Evolutionary conservation across 208 protist species (phyloP).

Genomic region (Acanthamoeba triangularis): DNA sequence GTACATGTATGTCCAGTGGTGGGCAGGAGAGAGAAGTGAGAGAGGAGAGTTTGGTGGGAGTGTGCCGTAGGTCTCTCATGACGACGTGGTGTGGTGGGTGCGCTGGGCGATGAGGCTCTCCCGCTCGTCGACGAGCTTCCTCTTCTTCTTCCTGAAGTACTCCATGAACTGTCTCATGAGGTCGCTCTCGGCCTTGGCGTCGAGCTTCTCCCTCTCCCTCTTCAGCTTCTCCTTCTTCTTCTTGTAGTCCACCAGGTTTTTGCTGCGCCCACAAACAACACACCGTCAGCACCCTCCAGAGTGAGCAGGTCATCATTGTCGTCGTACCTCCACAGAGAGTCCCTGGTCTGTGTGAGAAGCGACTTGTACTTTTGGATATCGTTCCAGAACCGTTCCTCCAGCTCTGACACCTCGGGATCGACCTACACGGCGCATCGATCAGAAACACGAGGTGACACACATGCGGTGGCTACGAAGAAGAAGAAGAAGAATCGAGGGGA

Average conservation of each 20-base stretch:
- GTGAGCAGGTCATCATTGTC: neutral
- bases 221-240: conserved; percentile 66
- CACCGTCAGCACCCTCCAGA: neutral
- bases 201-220: conserved; percentile 57
- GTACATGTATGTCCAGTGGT: neutral
- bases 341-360: conserved; percentile 31
- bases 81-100: conserved; percentile 17
- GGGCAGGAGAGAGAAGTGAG: neutral
- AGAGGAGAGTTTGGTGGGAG: neutral
- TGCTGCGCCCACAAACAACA: neutral
- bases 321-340: conserved; percentile 42
- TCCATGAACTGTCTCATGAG: conserved; percentile 56
- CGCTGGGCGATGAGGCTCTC: neutral
- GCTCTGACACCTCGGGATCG: conserved; percentile 41
- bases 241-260: conserved; percentile 56
- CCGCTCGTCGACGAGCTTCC: conserved; percentile 45
- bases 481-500: too few relatives aligned
- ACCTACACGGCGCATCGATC: neutral
- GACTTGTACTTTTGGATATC: conserved; percentile 68
- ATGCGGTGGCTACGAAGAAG: too few relatives aligned
- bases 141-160: conserved; percentile 62
- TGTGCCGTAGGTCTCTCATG: neutral
- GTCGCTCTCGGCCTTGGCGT: conserved; percentile 66
- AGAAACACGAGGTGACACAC: neutral
- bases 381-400: conserved; percentile 55